Percentiles rank a stretch among this genome's conserved stretches.
Conservation (phyloP, 202 grass and related monocot genomes). For the Schoenoplectus triqueter region DNA sequence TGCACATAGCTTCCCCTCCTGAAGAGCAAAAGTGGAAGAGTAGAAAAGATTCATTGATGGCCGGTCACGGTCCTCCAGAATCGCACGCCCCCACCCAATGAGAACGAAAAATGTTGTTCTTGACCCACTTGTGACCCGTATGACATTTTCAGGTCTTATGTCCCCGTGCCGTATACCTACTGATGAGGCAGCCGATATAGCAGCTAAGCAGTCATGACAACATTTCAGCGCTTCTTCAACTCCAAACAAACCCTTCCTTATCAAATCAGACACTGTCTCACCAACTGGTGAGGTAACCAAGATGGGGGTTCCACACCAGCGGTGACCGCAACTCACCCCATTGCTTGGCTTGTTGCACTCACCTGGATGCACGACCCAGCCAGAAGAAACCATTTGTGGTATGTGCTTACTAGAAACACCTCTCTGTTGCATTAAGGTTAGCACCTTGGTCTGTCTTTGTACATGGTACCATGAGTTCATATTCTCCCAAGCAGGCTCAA, state of each 20-base stretch:
- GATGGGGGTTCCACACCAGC: constrained; percentile 83
- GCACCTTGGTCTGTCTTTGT: constrained; percentile 81
- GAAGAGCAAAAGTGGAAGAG: constrained; percentile 92
- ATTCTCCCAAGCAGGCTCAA: constrained; percentile 91
- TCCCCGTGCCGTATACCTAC: constrained; percentile 87
- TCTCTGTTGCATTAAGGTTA: constrained; percentile 87
- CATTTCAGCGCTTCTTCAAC: constrained; percentile 91
- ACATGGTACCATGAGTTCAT: constrained; percentile 98
- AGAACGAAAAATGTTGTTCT: constrained; percentile 72
- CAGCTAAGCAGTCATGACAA: constrained; percentile 94
- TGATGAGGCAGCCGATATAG: constrained; percentile 74
- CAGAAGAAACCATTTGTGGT: constrained; percentile 76
- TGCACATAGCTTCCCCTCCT: constrained; percentile 94
- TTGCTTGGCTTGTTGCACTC: constrained; percentile 72
- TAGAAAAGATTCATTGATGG: constrained; percentile 94
- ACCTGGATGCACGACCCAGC: constrained; percentile 66
- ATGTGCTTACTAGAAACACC: constrained; percentile 83
- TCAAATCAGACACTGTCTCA: constrained; percentile 83
- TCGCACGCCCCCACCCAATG: constrained; percentile 93
- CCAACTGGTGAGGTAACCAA: constrained; percentile 83
- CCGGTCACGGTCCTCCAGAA: constrained; percentile 87
- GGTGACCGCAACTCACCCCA: constrained; percentile 75
- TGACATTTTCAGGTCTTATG: constrained; percentile 91
- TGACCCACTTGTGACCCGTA: constrained; percentile 64
- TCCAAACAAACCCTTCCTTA: constrained; percentile 75